Conservation (phyloP, 2,329 filamentous ascomycete species). For the Byssochlamys sp. region DNA sequence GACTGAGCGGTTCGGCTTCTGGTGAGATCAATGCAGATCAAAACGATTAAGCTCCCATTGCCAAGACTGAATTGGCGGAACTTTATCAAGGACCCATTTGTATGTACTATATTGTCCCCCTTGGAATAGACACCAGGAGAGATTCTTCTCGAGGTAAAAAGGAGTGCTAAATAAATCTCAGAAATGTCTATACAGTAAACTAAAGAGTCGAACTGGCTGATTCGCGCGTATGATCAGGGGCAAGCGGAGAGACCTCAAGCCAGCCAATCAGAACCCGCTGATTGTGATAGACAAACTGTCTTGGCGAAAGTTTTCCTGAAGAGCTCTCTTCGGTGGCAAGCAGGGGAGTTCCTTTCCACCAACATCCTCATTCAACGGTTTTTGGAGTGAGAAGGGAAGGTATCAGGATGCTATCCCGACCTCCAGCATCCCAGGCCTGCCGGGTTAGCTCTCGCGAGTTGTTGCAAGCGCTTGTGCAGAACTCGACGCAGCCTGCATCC, state of each 20-base stretch:
- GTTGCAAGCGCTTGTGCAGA: conserved; percentile 14
- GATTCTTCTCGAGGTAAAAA: not conserved
- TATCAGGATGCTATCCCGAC: conserved; percentile 26
- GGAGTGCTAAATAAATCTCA: not conserved
- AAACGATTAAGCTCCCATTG: not conserved
- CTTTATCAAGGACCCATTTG: not conserved
- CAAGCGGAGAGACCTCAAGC: not conserved
- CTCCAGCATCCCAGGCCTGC: conserved; percentile 20
- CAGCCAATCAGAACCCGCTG: conserved; percentile 19
- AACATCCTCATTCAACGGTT: not conserved
- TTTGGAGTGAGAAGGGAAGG: conserved; percentile 9
- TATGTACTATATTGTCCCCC: not conserved
- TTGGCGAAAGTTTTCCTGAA: conserved; percentile 21
- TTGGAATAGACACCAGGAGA: not conserved
- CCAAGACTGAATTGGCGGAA: not conserved
- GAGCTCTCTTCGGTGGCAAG: conserved; percentile 11
- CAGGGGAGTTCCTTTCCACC: conserved; percentile 5
- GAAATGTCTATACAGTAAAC: not conserved
- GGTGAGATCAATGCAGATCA: not conserved
- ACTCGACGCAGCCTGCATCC: conserved; percentile 11
- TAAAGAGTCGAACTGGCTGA: not conserved
- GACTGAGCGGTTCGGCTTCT: not conserved
- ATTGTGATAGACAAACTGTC: conserved; percentile 18
- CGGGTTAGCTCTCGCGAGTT: conserved; percentile 18
- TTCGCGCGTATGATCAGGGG: not conserved